Percentiles rank a stretch among this genome's conserved stretches.
These are phyloP conservation scores for Nigrospora sphaerica DNA, from an alignment of 2,329 filamentous ascomycete species.

Conservation along the genomic window DNA sequence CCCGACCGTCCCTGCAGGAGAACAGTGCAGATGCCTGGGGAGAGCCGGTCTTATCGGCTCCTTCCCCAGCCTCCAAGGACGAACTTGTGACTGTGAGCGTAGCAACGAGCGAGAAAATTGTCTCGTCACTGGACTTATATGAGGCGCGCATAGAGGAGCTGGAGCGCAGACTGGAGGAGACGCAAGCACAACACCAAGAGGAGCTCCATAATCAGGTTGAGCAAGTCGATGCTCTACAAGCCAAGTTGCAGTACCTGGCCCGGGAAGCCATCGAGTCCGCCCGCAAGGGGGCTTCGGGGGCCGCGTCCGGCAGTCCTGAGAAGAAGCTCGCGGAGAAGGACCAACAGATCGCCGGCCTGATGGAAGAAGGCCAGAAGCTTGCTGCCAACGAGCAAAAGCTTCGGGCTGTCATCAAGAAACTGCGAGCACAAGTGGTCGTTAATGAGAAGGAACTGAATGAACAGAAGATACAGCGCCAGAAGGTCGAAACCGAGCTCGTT, in stretches of 20 bases:
- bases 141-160: slow-evolving; percentile 29
- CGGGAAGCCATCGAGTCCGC: slow-evolving; percentile 73
- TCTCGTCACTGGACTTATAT: slow-evolving; percentile 26
- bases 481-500: slow-evolving; percentile 43
- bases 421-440: slow-evolving; percentile 59
- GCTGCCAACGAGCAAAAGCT: slow-evolving; percentile 83
- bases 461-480: slow-evolving; percentile 52
- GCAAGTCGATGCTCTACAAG: slow-evolving; percentile 83
- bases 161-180: slow-evolving; percentile 25
- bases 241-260: slow-evolving; percentile 83
- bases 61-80: not conserved
- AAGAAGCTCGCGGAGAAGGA: slow-evolving; percentile 85
- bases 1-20: slow-evolving; percentile 9
- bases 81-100: slow-evolving; percentile 4
- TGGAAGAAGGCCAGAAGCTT: slow-evolving; percentile 87
- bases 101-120: slow-evolving; percentile 5
- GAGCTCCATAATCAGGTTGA: slow-evolving; percentile 81
- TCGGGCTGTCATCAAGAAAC: slow-evolving; percentile 72
- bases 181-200: slow-evolving; percentile 59
- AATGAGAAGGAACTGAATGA: slow-evolving; percentile 59
- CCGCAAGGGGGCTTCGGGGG: slow-evolving; percentile 56
- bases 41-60: not conserved
- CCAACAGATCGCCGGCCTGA: slow-evolving; percentile 77
- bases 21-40: slow-evolving; percentile 3
- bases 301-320: slow-evolving; percentile 59